phyloP scores from a whole-genome alignment of 2,329 filamentous ascomycete genomes.

The Plectosphaerella sp. region DNA sequence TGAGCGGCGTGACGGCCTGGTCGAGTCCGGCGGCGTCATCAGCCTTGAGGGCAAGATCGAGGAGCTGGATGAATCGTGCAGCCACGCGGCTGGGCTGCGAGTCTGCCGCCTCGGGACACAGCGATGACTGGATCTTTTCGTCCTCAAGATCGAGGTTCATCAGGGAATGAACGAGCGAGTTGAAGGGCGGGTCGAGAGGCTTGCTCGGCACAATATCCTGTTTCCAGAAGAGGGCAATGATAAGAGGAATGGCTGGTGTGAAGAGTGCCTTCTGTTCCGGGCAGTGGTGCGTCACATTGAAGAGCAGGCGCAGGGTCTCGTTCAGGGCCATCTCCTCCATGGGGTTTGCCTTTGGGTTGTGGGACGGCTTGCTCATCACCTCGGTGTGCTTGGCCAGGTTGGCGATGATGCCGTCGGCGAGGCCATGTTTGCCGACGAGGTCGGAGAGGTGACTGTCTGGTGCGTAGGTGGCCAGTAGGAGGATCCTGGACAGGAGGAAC shows the following conservation, averaged over 20 bases:
- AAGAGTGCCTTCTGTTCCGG: conserved; percentile 59
- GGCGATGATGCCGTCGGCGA: conserved; percentile 64
- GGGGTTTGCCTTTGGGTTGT: conserved; percentile 23
- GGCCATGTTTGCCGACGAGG: conserved; percentile 60
- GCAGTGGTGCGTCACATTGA: conserved; percentile 79
- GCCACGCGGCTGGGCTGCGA: conserved; percentile 52
- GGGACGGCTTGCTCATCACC: conserved; percentile 12
- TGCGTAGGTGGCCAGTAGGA: conserved; percentile 77
- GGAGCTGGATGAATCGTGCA: conserved; percentile 63
- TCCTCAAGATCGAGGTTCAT: conserved; percentile 70
- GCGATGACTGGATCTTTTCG: conserved; percentile 44
- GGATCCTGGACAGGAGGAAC: conserved; percentile 73
- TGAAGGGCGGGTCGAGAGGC: conserved; percentile 69
- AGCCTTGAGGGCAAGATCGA: conserved; percentile 58
- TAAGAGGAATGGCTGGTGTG: conserved; percentile 60
- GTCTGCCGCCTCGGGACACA: conserved; percentile 56
- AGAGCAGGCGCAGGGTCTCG: conserved; percentile 83
- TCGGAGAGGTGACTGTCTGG: conserved; percentile 62
- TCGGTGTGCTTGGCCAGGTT: conserved; percentile 69
- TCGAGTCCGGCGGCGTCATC: conserved; percentile 72
- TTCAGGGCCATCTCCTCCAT: conserved; percentile 77
- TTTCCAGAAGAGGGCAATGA: conserved; percentile 66
- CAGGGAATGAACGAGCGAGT: conserved; percentile 72
- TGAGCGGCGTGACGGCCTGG: conserved; percentile 61
- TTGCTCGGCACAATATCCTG: conserved; percentile 52